Conservation (phyloP, 1,139 yeast species). For the Pichia inconspicua region DNA sequence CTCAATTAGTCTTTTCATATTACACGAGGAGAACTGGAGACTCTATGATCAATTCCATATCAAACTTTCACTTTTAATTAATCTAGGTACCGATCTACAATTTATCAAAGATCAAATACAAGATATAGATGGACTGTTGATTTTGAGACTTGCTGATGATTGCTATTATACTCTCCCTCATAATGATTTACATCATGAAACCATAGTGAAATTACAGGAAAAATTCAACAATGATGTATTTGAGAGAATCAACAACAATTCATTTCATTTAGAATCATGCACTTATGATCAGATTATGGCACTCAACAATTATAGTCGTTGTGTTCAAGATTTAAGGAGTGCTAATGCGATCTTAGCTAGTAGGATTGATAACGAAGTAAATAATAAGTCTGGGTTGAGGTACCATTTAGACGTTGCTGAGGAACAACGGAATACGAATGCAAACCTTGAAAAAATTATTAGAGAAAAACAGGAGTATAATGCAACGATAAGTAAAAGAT, state of each 20-base stretch:
- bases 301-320: conserved; percentile 36
- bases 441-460: neutral
- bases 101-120: conserved; percentile 14
- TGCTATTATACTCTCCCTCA: conserved; percentile 28
- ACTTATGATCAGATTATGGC: conserved; percentile 40
- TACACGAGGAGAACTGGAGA: conserved; percentile 20
- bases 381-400: neutral
- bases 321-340: conserved; percentile 31
- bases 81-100: conserved; percentile 26
- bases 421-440: neutral
- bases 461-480: neutral
- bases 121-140: conserved; percentile 26
- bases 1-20: conserved; percentile 20
- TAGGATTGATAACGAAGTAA: conserved; percentile 3
- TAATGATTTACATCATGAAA: conserved; percentile 10
- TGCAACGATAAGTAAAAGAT: neutral
- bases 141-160: conserved; percentile 34
- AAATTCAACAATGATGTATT: neutral
- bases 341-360: conserved; percentile 23
- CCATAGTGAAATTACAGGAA: conserved; percentile 8
- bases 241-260: conserved; percentile 3
- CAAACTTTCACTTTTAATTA: conserved; percentile 26
- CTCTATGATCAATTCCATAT: conserved; percentile 22
- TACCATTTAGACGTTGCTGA: neutral
- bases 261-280: conserved; percentile 18